Percentiles rank a stretch among this genome's conserved stretches.
Evolutionary conservation across 2,329 filamentous ascomycete genomes (phyloP).

Genomic region (Byssothecium circinans): DNA sequence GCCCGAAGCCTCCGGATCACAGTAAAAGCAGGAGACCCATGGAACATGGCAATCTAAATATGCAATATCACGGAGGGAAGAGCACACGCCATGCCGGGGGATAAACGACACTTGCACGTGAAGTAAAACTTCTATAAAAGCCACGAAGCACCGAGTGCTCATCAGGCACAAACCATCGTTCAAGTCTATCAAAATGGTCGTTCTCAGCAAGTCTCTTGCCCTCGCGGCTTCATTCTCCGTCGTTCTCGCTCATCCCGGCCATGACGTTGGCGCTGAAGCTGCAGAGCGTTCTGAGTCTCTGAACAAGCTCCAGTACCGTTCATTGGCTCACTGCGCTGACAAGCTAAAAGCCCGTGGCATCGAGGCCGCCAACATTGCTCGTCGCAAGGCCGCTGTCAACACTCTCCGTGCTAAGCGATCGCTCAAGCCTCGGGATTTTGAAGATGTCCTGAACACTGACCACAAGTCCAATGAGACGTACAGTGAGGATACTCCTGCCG

Average conservation of each 20-base stretch:
- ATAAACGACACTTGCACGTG: no score
- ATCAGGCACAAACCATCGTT: no score
- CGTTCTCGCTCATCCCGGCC: conserved; percentile 3
- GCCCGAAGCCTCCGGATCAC: no score
- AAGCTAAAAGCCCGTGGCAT: conserved; percentile 40
- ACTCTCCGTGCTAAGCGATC: conserved; percentile 34
- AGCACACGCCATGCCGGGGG: no score
- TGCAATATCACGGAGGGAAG: no score
- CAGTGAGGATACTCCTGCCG: conserved; percentile 13
- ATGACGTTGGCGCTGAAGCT: conserved; percentile 3
- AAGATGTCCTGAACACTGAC: conserved; percentile 13
- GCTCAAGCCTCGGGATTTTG: conserved; percentile 12
- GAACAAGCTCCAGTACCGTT: conserved; percentile 34
- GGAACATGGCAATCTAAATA: no score
- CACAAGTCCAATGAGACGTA: conserved; percentile 18
- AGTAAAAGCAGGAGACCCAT: no score
- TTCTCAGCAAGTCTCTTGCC: not conserved
- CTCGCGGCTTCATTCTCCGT: not conserved
- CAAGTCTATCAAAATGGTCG: not conserved
- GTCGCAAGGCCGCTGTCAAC: conserved; percentile 42
- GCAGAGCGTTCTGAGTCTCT: conserved; percentile 18
- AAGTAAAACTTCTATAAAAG: no score
- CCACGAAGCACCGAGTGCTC: no score
- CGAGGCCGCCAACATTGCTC: conserved; percentile 42
- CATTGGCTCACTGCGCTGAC: conserved; percentile 41